Evolutionary conservation across 306 rosid species (phyloP).

Genomic region (Vigna trinervia): DNA sequence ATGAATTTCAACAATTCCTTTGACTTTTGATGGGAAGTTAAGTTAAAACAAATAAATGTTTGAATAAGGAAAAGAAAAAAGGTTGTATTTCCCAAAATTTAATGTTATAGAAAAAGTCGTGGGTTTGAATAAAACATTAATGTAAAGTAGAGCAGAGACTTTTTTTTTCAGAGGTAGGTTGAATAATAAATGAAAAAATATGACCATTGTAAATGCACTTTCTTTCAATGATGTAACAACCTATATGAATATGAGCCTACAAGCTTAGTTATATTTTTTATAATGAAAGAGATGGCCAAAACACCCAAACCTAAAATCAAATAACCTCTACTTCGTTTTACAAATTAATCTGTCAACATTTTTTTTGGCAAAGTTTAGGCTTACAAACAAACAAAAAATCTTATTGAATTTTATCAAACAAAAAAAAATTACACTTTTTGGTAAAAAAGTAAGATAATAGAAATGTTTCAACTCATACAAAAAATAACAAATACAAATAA

Average conservation of each 20-base stretch:
- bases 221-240: background rate
- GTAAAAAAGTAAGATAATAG: too few species aligned
- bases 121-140: conserved; percentile 13
- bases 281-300: too few species aligned
- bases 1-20: background rate
- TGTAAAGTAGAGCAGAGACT: background rate
- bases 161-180: background rate
- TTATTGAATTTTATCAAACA: too few species aligned
- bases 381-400: too few species aligned
- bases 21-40: background rate
- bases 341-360: too few species aligned
- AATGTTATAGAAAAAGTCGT: background rate
- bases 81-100: background rate
- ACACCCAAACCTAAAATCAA: too few species aligned
- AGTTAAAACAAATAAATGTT: background rate
- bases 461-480: too few species aligned
- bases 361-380: too few species aligned
- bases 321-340: too few species aligned
- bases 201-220: background rate
- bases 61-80: background rate
- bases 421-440: too few species aligned
- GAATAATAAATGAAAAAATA: background rate
- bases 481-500: too few species aligned
- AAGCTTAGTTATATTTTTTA: background rate
- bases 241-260: background rate